phyloP scores from a whole-genome alignment of 148 eudicot genomes.

The Rhododendron griersonianum region DNA sequence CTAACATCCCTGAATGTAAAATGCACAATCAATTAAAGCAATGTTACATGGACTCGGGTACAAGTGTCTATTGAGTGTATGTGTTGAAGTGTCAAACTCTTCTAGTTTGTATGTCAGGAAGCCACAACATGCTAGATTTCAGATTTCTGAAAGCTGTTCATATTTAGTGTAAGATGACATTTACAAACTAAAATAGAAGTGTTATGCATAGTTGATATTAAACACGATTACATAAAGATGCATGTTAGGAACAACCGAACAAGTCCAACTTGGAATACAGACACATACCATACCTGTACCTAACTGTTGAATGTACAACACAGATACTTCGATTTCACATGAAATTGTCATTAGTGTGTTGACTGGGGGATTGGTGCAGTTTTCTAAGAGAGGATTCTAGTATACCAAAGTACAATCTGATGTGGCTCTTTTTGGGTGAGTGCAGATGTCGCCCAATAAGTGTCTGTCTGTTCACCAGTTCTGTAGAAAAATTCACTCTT shows the following conservation, averaged over 20 bases:
- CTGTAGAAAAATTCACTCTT: background rate
- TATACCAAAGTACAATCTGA: background rate
- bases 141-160: background rate
- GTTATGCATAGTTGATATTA: background rate
- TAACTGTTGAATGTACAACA: background rate
- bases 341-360: background rate
- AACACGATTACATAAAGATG: background rate
- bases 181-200: background rate
- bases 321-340: background rate
- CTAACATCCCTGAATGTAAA: background rate
- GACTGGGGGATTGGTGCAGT: background rate
- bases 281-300: background rate
- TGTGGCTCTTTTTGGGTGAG: background rate
- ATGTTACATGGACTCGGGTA: background rate
- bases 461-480: background rate
- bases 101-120: background rate
- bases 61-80: background rate
- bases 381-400: background rate
- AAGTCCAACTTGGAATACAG: background rate
- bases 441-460: background rate
- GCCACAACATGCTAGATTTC: background rate
- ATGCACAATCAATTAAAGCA: too few species aligned
- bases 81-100: background rate
- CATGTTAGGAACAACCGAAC: background rate
- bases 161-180: background rate